These are phyloP conservation scores for Metschnikowia proteae DNA, from an alignment of 805 yeast genomes.

Conservation along the genomic window DNA sequence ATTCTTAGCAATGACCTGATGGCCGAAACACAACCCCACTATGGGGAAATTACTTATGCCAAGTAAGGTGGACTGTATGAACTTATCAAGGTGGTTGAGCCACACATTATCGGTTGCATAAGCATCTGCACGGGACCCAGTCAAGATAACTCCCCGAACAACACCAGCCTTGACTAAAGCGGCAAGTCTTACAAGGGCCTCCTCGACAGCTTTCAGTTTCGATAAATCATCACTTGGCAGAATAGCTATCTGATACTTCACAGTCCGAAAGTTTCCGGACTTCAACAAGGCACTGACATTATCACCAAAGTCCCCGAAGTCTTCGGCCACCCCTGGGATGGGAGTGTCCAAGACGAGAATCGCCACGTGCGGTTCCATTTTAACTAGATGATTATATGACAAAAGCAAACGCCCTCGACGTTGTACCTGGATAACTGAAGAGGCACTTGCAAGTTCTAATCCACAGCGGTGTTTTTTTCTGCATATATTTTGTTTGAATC, in stretches of 20 bases:
- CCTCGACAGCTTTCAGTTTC: constrained; percentile 5
- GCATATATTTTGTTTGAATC: not conserved
- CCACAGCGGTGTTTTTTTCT: constrained; percentile 1
- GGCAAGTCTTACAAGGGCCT: constrained; percentile 18
- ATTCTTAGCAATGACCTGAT: constrained; percentile 69
- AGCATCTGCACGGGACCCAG: constrained; percentile 52
- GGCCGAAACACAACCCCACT: constrained; percentile 84
- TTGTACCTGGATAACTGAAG: not conserved
- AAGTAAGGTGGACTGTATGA: constrained; percentile 21
- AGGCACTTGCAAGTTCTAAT: not conserved
- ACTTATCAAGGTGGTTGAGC: constrained; percentile 40
- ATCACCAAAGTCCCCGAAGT: constrained; percentile 55
- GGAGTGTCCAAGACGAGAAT: constrained; percentile 40
- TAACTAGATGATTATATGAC: not conserved
- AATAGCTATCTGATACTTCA: constrained; percentile 37
- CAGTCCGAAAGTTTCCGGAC: constrained; percentile 18
- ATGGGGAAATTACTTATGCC: constrained; percentile 38
- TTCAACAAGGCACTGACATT: constrained; percentile 34
- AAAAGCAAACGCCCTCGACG: constrained; percentile 2
- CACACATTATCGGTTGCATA: constrained; percentile 38
- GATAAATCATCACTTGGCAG: constrained; percentile 9
- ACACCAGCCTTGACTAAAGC: constrained; percentile 23
- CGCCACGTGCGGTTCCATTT: constrained; percentile 31
- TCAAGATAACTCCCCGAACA: constrained; percentile 44
- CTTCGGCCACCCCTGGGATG: constrained; percentile 23